These are phyloP conservation scores for Pythium folliculosum DNA, from an alignment of 352 stramenopile species.

Conservation along the genomic window DNA sequence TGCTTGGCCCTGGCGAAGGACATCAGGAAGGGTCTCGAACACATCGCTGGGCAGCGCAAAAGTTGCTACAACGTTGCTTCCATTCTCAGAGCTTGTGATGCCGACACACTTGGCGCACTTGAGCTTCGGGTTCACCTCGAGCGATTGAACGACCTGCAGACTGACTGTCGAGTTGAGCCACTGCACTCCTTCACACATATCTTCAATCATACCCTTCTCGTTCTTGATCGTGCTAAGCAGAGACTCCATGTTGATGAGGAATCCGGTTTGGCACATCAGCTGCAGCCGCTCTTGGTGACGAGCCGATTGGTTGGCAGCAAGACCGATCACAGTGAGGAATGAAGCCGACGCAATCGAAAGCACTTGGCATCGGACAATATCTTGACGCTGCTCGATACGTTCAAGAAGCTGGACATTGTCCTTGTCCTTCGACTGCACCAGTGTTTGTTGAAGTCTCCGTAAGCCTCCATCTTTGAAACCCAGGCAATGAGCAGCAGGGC, in stretches of 20 bases:
- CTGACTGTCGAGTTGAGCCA: slow-evolving; percentile 83
- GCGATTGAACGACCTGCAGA: slow-evolving; percentile 72
- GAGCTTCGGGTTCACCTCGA: slow-evolving; percentile 46
- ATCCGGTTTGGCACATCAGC: slow-evolving; percentile 73
- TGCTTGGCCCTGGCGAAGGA: slow-evolving; percentile 62
- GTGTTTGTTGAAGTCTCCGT: slow-evolving; percentile 52
- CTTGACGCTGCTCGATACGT: slow-evolving; percentile 77
- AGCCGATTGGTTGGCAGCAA: slow-evolving; percentile 60
- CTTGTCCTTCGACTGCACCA: slow-evolving; percentile 42
- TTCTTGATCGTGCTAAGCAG: slow-evolving; percentile 93
- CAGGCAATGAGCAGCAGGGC: slow-evolving; percentile 71
- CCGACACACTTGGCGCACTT: slow-evolving; percentile 78
- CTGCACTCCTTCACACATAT: slow-evolving; percentile 85
- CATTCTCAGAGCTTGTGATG: slow-evolving; percentile 54
- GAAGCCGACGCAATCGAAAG: slow-evolving; percentile 70
- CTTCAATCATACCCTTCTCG: slow-evolving; percentile 96
- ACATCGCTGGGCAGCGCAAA: slow-evolving; percentile 66
- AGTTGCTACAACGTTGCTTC: slow-evolving; percentile 61
- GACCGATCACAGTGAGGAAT: slow-evolving; percentile 69
- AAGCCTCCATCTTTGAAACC: slow-evolving; percentile 87
- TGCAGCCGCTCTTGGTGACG: slow-evolving; percentile 59
- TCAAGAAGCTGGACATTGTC: slow-evolving; percentile 60
- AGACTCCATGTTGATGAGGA: slow-evolving; percentile 93
- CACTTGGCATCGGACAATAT: slow-evolving; percentile 78
- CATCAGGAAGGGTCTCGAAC: slow-evolving; percentile 57